These are phyloP conservation scores for Hypholoma fasciculare DNA, from an alignment of 768 basidiomycete genomes.

Conservation along the genomic window DNA sequence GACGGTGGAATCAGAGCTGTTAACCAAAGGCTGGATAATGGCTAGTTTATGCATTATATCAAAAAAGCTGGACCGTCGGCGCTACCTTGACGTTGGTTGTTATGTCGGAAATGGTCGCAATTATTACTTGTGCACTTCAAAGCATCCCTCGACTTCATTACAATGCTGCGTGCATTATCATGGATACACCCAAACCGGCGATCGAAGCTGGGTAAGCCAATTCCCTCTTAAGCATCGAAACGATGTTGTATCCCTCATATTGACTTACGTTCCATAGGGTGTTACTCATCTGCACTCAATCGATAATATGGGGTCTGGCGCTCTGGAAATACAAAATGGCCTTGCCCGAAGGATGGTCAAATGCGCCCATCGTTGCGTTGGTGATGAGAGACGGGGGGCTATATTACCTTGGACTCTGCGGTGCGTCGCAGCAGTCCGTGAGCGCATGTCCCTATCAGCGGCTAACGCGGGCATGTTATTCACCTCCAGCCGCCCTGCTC, in stretches of 20 bases:
- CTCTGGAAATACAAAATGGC: not conserved
- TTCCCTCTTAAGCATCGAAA: not conserved
- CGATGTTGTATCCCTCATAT: not conserved
- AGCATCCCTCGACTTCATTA: not conserved
- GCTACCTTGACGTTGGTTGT: not conserved
- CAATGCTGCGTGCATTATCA: not conserved
- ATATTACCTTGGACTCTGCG: not conserved
- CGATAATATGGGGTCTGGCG: not conserved
- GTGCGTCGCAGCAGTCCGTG: not conserved
- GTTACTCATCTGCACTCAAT: not conserved
- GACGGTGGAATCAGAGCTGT: not conserved
- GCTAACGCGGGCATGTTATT: not conserved
- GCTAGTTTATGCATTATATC: not conserved
- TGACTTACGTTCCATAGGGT: not conserved
- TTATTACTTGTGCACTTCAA: not conserved
- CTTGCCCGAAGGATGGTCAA: not conserved
- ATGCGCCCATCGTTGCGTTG: not conserved
- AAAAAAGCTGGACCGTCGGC: not conserved
- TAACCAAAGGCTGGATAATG: too few relatives aligned
- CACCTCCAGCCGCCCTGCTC: not conserved
- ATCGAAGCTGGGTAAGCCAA: not conserved
- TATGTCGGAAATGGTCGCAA: not conserved
- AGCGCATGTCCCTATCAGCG: not conserved
- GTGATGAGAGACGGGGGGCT: not conserved
- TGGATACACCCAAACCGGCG: not conserved